Conservation (phyloP, 176 grass and related monocot species). For the Oryza glumipatula region DNA sequence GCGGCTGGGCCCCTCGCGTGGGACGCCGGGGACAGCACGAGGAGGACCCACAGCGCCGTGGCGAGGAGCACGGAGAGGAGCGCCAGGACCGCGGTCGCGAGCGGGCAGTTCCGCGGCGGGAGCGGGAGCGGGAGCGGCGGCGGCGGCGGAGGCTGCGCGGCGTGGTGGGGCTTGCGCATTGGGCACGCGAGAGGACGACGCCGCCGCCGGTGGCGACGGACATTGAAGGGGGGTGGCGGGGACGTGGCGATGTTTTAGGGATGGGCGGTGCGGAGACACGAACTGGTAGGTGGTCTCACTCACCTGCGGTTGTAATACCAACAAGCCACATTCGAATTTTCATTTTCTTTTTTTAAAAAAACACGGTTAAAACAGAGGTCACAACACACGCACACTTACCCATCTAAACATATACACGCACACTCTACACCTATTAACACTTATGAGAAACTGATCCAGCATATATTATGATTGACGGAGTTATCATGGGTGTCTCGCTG, state of each 20-base stretch:
- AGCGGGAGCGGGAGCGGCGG: conserved; percentile 50
- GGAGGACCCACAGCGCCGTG: conserved; percentile 50
- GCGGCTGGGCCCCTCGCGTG: background rate
- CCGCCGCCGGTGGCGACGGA: conserved; percentile 54
- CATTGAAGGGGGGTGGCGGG: conserved; percentile 34
- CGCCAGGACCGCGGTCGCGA: conserved; percentile 29
- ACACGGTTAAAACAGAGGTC: too few species aligned
- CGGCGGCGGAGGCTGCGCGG: conserved; percentile 26
- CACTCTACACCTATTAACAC: too few species aligned
- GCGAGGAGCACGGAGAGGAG: conserved; percentile 46
- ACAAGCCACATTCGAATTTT: background rate
- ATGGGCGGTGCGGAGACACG: conserved; percentile 28
- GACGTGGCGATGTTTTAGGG: conserved; percentile 49
- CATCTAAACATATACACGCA: too few species aligned
- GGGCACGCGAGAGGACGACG: conserved; percentile 42
- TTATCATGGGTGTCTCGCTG: too few species aligned
- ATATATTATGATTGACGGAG: too few species aligned
- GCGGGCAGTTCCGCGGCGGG: conserved; percentile 40
- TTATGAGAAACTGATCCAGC: too few species aligned
- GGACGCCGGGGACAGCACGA: conserved; percentile 29
- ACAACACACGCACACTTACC: too few species aligned
- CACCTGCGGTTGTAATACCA: conserved; percentile 41
- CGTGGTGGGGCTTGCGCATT: conserved; percentile 55
- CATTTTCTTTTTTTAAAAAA: too few species aligned
- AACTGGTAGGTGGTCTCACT: conserved; percentile 8